Conservation (phyloP, 345 rosid species). For the Syzygium grande region DNA sequence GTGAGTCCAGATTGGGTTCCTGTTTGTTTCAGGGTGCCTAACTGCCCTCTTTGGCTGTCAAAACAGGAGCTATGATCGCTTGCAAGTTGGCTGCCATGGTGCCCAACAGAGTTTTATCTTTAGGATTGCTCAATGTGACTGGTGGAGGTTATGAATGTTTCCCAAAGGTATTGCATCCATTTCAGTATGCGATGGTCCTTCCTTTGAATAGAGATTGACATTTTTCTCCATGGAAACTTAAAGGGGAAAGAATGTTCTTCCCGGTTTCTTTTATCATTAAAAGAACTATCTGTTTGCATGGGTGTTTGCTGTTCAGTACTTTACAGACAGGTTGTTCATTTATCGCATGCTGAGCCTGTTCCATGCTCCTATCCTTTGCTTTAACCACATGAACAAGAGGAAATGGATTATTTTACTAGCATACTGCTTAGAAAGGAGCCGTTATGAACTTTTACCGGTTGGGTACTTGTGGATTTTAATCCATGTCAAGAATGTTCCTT, state of each 20-base stretch:
- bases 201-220: neutral
- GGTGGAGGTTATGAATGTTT: conserved; percentile 94
- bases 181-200: neutral
- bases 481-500: neutral
- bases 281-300: neutral
- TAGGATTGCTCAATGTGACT: conserved; percentile 88
- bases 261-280: neutral
- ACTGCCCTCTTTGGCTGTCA: neutral
- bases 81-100: conserved; percentile 85
- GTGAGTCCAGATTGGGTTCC: neutral
- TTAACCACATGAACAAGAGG: neutral
- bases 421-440: neutral
- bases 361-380: neutral
- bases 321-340: neutral
- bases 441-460: neutral
- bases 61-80: conserved; percentile 93
- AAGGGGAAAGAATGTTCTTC: neutral
- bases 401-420: neutral
- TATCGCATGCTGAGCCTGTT: neutral
- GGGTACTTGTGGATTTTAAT: neutral
- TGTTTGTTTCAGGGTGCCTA: neutral
- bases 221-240: neutral
- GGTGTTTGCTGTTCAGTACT: neutral
- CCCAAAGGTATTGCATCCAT: conserved; percentile 59
- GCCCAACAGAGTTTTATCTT: conserved; percentile 69